These are phyloP conservation scores for Kwoniella dejecticola DNA, from an alignment of 768 basidiomycete genomes.

Conservation along the genomic window DNA sequence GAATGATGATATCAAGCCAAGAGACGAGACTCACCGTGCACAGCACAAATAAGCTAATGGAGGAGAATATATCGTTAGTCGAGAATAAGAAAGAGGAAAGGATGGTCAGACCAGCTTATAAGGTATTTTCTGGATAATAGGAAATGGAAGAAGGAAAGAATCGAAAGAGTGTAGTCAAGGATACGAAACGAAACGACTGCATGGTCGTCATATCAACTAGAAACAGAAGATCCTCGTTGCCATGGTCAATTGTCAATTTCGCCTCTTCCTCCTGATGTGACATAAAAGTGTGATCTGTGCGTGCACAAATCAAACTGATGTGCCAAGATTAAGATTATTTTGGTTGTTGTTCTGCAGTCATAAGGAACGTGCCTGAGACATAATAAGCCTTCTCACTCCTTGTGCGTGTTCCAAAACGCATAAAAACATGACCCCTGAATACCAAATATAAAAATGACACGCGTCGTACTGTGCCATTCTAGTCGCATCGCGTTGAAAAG, in stretches of 20 bases:
- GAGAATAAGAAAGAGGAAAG: neutral
- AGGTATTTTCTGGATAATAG: too few species aligned
- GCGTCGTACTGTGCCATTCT: neutral
- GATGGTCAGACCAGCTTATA: neutral
- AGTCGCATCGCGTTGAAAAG: too few species aligned
- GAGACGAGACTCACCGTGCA: too few species aligned
- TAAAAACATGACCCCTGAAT: slow-evolving; percentile 5
- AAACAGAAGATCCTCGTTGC: too few species aligned
- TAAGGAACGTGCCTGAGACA: slow-evolving; percentile 13
- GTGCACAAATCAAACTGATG: neutral
- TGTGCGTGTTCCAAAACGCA: slow-evolving; percentile 1
- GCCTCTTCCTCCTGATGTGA: too few species aligned
- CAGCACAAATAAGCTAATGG: too few species aligned
- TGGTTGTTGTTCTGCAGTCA: neutral
- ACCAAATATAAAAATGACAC: slow-evolving; percentile 14
- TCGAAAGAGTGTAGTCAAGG: neutral
- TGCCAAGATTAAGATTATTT: neutral
- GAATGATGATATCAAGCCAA: neutral
- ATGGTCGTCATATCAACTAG: too few species aligned
- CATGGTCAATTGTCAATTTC: too few species aligned
- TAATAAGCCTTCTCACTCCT: slow-evolving; percentile 8
- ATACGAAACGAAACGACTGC: too few species aligned
- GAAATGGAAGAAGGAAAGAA: slow-evolving; percentile 1
- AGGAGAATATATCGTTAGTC: neutral
- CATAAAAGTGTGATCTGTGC: neutral